Evolutionary conservation across 1,284 basidiomycete species (phyloP).

Genomic region (Ustilago curta): DNA sequence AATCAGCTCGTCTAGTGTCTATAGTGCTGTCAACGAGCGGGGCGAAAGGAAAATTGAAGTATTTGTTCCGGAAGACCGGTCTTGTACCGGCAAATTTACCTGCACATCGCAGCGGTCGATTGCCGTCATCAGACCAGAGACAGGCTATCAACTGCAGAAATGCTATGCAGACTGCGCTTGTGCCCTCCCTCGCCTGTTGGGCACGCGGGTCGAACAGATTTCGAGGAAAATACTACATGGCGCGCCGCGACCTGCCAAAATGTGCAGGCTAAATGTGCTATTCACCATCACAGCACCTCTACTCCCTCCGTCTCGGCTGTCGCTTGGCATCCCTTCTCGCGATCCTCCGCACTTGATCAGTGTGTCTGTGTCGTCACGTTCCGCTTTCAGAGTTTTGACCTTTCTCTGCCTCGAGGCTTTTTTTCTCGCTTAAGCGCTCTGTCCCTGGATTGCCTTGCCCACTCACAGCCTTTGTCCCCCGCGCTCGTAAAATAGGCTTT

Average conservation of each 20-base stretch:
- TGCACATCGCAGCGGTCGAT: slow-evolving; percentile 10
- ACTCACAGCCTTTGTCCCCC: slow-evolving; percentile 11
- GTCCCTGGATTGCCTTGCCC: slow-evolving; percentile 11
- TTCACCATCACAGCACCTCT: slow-evolving; percentile 25
- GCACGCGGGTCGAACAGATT: slow-evolving; percentile 12
- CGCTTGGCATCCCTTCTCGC: slow-evolving; percentile 9
- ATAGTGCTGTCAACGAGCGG: too few relatives aligned
- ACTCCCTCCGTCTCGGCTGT: slow-evolving; percentile 41
- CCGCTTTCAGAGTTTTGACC: not conserved
- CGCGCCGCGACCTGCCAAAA: slow-evolving; percentile 26
- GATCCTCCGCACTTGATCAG: slow-evolving; percentile 17
- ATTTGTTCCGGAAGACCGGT: not conserved
- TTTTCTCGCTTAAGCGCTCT: slow-evolving; percentile 10
- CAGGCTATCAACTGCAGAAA: not conserved
- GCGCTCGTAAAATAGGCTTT: slow-evolving; percentile 17
- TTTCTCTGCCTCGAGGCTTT: not conserved
- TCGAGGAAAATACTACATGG: not conserved
- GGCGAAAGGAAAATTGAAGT: not conserved
- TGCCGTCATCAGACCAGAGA: slow-evolving; percentile 20
- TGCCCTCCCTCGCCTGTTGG: slow-evolving; percentile 9
- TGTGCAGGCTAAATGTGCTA: slow-evolving; percentile 16
- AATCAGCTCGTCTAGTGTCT: too few relatives aligned
- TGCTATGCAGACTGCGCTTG: slow-evolving; percentile 3
- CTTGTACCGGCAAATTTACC: slow-evolving; percentile 16
- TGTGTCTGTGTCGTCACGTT: slow-evolving; percentile 4